These are phyloP conservation scores for Cryphonectria radicalis DNA, from an alignment of 2,329 filamentous ascomycete genomes.

Conservation along the genomic window DNA sequence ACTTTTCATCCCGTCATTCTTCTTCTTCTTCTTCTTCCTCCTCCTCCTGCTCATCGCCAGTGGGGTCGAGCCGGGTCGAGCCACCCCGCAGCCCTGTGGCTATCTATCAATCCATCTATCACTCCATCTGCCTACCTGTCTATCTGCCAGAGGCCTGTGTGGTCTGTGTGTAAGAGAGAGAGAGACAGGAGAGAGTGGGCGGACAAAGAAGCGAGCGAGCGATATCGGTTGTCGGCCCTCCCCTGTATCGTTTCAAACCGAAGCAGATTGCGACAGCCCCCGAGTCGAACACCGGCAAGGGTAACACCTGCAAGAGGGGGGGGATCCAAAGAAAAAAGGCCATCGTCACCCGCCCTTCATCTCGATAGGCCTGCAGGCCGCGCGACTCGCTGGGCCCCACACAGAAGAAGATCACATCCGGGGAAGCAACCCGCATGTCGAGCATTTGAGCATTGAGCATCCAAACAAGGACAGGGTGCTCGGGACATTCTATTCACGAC, in stretches of 20 bases:
- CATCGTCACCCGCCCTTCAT: neutral
- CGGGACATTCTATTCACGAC: neutral
- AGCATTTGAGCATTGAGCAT: slow-evolving; percentile 4
- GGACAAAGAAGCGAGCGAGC: neutral
- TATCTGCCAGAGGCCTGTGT: too few species aligned
- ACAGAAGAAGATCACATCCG: slow-evolving; percentile 2
- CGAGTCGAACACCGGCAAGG: neutral
- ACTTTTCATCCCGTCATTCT: neutral
- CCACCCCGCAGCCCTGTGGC: neutral
- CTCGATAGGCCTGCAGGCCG: neutral
- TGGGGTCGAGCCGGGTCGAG: neutral
- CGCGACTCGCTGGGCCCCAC: slow-evolving; percentile 3
- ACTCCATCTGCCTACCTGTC: neutral
- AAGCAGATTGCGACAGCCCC: slow-evolving; percentile 1
- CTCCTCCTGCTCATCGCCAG: neutral
- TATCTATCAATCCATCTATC: neutral
- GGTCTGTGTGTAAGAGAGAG: neutral
- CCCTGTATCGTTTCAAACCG: neutral
- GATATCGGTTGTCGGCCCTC: slow-evolving; percentile 5
- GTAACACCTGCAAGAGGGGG: neutral
- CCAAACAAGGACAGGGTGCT: slow-evolving; percentile 10
- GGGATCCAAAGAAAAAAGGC: neutral
- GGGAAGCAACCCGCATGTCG: slow-evolving; percentile 11
- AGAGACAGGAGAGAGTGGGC: neutral
- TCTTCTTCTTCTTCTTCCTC: too few species aligned